Conservation (phyloP, 371 early-diverging fungal species). For the Entomophthora muscae region DNA sequence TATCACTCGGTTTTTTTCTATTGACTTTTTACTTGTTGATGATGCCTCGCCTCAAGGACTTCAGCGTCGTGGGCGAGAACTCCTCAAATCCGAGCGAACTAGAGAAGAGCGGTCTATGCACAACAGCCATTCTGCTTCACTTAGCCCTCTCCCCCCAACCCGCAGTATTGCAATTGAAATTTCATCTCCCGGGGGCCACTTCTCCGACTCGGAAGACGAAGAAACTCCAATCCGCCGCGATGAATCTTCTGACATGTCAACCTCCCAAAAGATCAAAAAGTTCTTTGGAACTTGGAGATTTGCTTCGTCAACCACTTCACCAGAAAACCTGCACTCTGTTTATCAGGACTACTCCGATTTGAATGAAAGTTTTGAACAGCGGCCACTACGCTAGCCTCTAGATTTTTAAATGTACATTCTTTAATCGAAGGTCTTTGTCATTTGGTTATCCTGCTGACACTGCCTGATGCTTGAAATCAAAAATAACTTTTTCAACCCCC, state of each 20-base stretch:
- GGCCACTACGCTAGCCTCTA: background rate
- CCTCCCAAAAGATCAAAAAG: background rate
- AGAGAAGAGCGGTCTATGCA: background rate
- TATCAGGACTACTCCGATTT: background rate
- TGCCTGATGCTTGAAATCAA: too few species aligned
- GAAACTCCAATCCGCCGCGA: background rate
- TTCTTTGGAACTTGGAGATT: background rate
- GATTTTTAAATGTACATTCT: background rate
- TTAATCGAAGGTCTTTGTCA: background rate
- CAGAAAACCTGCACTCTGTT: background rate
- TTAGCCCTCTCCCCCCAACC: background rate
- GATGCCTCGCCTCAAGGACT: background rate
- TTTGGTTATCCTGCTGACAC: too few species aligned
- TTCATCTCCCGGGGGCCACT: background rate
- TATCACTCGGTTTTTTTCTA: background rate
- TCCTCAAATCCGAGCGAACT: background rate
- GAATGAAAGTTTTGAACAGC: background rate
- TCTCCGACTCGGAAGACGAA: background rate
- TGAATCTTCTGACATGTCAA: background rate
- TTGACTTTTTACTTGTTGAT: slow-evolving; percentile 1
- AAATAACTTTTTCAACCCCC: too few species aligned
- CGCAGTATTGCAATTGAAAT: background rate
- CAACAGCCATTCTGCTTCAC: background rate
- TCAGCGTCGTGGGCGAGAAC: background rate
- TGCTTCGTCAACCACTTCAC: background rate